phyloP scores from a whole-genome alignment of 371 early-diverging fungal species.

The Syncephalastrum contaminatum region DNA sequence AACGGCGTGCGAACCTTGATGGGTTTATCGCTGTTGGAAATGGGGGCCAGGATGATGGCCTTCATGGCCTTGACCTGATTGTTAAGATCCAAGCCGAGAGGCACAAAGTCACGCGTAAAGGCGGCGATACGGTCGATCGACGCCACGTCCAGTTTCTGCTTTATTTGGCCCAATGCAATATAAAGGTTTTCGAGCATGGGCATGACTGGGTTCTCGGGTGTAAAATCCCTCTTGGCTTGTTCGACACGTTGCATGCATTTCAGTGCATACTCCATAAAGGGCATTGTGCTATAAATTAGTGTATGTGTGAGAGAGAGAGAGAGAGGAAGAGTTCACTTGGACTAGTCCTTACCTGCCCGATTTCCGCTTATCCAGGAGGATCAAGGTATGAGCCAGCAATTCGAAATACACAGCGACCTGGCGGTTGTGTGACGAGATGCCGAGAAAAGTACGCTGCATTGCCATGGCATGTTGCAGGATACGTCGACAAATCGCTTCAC shows the following conservation, averaged over 20 bases:
- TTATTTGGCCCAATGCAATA: slow-evolving; percentile 5
- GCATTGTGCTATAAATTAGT: background rate
- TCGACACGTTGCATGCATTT: slow-evolving; percentile 34
- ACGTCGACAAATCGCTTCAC: slow-evolving; percentile 16
- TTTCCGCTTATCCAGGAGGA: background rate
- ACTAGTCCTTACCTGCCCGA: too few relatives aligned
- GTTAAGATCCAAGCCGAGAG: slow-evolving; percentile 30
- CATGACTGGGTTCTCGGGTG: background rate
- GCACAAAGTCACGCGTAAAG: slow-evolving; percentile 20
- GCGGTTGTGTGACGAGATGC: slow-evolving; percentile 41
- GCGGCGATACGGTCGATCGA: background rate
- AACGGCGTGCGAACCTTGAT: slow-evolving; percentile 27
- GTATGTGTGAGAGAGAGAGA: background rate
- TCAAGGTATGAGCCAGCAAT: slow-evolving; percentile 45
- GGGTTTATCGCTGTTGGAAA: slow-evolving; percentile 43
- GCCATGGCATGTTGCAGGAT: slow-evolving; percentile 50
- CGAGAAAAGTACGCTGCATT: slow-evolving; percentile 69
- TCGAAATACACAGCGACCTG: slow-evolving; percentile 51
- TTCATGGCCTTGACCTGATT: slow-evolving; percentile 34
- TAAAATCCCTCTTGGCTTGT: slow-evolving; percentile 23
- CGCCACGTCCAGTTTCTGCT: background rate
- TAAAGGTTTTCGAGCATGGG: background rate
- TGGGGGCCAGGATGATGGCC: slow-evolving; percentile 36
- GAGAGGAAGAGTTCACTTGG: too few relatives aligned
- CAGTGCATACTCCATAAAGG: slow-evolving; percentile 29